These are phyloP conservation scores for Colletotrichum caudatum DNA, from an alignment of 2,329 filamentous ascomycete species.

Conservation along the genomic window DNA sequence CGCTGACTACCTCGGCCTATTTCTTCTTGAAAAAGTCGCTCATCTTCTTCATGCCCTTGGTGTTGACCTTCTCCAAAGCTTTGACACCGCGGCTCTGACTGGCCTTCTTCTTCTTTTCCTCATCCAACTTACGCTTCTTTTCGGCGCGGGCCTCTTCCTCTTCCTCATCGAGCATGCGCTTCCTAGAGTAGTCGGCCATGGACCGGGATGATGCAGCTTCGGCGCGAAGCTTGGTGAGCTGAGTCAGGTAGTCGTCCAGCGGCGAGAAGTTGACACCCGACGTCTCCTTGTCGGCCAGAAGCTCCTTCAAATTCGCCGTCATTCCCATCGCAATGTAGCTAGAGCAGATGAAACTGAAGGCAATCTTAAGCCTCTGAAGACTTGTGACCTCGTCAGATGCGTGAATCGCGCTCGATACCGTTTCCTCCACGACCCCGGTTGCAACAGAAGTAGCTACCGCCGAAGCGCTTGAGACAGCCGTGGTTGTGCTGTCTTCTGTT, in stretches of 20 bases:
- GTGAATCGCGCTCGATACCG: slow-evolving; percentile 56
- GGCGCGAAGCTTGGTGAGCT: slow-evolving; percentile 75
- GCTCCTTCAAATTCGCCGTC: slow-evolving; percentile 55
- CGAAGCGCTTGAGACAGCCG: slow-evolving; percentile 55
- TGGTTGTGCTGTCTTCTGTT: slow-evolving; percentile 52
- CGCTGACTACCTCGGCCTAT: slow-evolving; percentile 40
- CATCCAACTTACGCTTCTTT: slow-evolving; percentile 88
- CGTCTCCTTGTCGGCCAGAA: slow-evolving; percentile 53
- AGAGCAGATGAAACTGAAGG: slow-evolving; percentile 73
- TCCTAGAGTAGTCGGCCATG: slow-evolving; percentile 77
- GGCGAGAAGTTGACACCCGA: slow-evolving; percentile 72
- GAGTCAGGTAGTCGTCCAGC: slow-evolving; percentile 76
- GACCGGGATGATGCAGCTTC: slow-evolving; percentile 78
- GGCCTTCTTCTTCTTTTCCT: slow-evolving; percentile 87
- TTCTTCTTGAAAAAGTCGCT: slow-evolving; percentile 91
- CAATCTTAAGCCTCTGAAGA: slow-evolving; percentile 74
- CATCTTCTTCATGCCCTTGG: slow-evolving; percentile 95
- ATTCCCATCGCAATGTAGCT: slow-evolving; percentile 68
- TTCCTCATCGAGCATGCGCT: slow-evolving; percentile 75
- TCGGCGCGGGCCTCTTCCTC: slow-evolving; percentile 74
- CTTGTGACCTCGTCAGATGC: slow-evolving; percentile 62
- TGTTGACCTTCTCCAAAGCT: slow-evolving; percentile 90
- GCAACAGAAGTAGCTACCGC: slow-evolving; percentile 61
- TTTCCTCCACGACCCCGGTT: slow-evolving; percentile 49
- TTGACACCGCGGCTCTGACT: slow-evolving; percentile 80